phyloP scores from a whole-genome alignment of 345 rosid species.

The Eucalyptus erythrocorys region DNA sequence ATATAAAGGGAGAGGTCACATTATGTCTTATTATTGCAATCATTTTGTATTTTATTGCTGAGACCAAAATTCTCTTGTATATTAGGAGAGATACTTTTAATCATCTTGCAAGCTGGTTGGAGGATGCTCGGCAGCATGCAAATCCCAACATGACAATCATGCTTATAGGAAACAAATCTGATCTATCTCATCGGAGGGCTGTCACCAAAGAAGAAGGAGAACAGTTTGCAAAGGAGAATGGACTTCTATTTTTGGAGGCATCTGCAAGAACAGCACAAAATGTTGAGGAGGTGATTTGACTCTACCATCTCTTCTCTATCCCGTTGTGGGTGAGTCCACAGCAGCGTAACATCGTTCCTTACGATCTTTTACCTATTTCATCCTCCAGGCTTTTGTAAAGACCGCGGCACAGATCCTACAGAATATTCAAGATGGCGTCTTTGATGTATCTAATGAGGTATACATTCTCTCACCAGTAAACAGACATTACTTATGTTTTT shows the following conservation, averaged over 20 bases:
- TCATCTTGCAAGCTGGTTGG: conserved; percentile 97
- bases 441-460: conserved; percentile 92
- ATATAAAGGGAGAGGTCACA: background rate
- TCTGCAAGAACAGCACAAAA: conserved; percentile 98
- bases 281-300: conserved; percentile 72
- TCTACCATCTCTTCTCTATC: background rate
- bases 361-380: background rate
- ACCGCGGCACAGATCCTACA: conserved; percentile 90
- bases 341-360: background rate
- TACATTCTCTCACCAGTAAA: background rate
- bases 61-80: background rate
- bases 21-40: background rate
- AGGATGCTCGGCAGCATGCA: conserved; percentile 97
- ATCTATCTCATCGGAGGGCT: conserved; percentile 86
- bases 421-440: conserved; percentile 80
- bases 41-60: background rate
- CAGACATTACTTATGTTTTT: background rate
- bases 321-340: background rate
- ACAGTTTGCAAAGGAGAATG: conserved; percentile 93
- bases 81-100: conserved; percentile 94
- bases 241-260: conserved; percentile 86
- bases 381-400: conserved; percentile 68
- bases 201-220: conserved; percentile 98
- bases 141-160: conserved; percentile 94
- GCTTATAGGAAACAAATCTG: conserved; percentile 88